Evolutionary conservation across 176 grass and related monocot genomes (phyloP), one percentile per base, ranked within the genome.

Genomic region (Zea luxurians): DNA sequence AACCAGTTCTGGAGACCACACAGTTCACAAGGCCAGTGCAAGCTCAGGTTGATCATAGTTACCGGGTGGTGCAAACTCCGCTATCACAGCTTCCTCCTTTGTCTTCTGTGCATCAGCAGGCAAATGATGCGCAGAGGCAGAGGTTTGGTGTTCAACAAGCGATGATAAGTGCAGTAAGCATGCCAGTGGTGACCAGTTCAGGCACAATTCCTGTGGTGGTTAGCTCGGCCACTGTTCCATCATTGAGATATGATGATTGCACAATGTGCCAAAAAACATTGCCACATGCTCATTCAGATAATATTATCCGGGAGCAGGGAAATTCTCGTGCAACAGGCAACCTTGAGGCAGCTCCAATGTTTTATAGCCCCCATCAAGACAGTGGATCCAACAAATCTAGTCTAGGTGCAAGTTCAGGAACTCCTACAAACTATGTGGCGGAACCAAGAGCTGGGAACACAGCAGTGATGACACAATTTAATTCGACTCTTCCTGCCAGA

Each of bases 181-280:
- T 78, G 13, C 82, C 82, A 8, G 60, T 73, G 42, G 44, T 52
- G 37, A 77, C 48, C 2, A 81, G 44, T 49, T 82, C 88, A 3
- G 60, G 81, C 42, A 73, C 83, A 74, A 71, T 81, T 65, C 82
- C 86, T 20, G 12, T 78, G 71, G 59, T 84, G 72, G 37, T 83
- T 41, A 83, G 71, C 80, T 83, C 77, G 0, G 42, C 35, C 50
- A 84, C 68, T 2, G 1, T 75, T 66, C 66, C 77, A 37, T 9
- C 78, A 20, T 2, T 89, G 62, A 85, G 84, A 68, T 93, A 89
- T 35, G 75, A 82, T 70, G 88, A 93, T 83, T 97, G 91, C 77
- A n/a, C 67, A 13, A 87, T 93, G 93, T 97, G 88, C 82, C 88
- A 88, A 58, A 97, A 91, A 86, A 86, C 72, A 42, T 79, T 93